Evolutionary conservation across 345 rosid genomes (phyloP).

Genomic region (Angophora floribunda): DNA sequence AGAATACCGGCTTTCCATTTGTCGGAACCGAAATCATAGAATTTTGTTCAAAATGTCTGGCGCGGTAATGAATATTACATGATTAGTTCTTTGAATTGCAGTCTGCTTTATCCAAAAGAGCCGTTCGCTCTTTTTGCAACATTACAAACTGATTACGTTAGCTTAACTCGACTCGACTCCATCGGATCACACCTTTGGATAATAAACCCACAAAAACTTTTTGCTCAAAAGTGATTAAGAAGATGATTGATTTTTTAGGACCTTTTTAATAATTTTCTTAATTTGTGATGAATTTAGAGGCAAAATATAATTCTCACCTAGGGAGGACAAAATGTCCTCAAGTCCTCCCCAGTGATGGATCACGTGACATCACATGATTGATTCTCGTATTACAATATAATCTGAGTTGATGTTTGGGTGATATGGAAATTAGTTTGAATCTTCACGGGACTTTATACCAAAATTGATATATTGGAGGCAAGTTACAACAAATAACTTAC

Average conservation of each 20-base stretch:
- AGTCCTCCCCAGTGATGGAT: background rate
- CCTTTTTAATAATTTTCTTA: no score
- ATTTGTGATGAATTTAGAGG: background rate
- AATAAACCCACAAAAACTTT: background rate
- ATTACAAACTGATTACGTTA: background rate
- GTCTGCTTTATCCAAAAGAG: background rate
- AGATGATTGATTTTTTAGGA: no score
- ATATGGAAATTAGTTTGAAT: background rate
- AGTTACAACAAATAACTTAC: background rate
- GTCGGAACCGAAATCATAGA: background rate
- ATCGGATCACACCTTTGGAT: rapidly evolving
- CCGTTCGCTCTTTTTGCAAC: background rate
- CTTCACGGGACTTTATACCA: background rate
- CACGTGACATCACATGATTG: background rate
- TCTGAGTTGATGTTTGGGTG: background rate
- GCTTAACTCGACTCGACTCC: background rate
- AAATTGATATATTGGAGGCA: background rate
- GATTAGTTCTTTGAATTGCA: background rate
- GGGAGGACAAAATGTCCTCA: background rate
- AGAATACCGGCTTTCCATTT: background rate
- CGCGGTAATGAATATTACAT: background rate
- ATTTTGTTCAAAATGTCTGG: background rate
- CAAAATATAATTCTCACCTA: background rate
- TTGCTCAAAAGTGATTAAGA: background rate
- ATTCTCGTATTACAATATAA: background rate